Base-by-base conservation (phyloP, 768 basidiomycete genomes). In the Strobilomyces confusus region DNA sequence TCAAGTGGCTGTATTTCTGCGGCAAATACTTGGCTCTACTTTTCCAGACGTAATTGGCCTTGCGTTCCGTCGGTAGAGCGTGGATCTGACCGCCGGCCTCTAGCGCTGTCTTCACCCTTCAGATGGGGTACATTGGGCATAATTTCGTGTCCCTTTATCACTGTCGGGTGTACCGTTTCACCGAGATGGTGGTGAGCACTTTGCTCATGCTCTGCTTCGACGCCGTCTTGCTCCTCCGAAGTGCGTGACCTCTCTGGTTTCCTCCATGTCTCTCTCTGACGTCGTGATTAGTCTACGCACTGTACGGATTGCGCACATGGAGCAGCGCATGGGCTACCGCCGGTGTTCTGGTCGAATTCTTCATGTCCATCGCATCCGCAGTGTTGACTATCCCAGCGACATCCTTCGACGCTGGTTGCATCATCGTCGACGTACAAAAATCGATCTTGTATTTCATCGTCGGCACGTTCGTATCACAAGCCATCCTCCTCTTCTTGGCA, bases 1-100 rank as follows among this genome's bases (percentile, higher is more conserved):
- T 63, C 37, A 68, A 68, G 42, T 68, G 66, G 66, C 12, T 68
- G 20, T 67, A 62, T 44, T n/a, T 68, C 20, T 55, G 64, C 38
- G 53, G 52, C 5, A 68, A 52, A 47, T 68, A 62, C 20, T 41
- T 52, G 37, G 55, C 48, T 5, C 13, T 68, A n/a, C 17, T 13
- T 3, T 2, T 51, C 1, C 67, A 64, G 34, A 58, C 53, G 67
- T 64, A 36, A 51, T 15, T 51, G 19, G 19, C 14, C 1, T 3
- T 43, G 23, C 17, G 11, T 12, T 41, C 38, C 19, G 2, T 8
- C 9, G 25, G 4, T 4, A 15, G 12, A 41, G 19, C 14, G 14
- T 17, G 20, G 12, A 32, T 4, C 37, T 52, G 32, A 61, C 41
- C 12, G 20, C 19, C 11, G 14, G n/a, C 15, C 9, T 42, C 15